Evolutionary conservation across 805 yeast species (phyloP), one percentile per base, ranked within the genome.

Genomic region (Zygoascus biomembranicola): DNA sequence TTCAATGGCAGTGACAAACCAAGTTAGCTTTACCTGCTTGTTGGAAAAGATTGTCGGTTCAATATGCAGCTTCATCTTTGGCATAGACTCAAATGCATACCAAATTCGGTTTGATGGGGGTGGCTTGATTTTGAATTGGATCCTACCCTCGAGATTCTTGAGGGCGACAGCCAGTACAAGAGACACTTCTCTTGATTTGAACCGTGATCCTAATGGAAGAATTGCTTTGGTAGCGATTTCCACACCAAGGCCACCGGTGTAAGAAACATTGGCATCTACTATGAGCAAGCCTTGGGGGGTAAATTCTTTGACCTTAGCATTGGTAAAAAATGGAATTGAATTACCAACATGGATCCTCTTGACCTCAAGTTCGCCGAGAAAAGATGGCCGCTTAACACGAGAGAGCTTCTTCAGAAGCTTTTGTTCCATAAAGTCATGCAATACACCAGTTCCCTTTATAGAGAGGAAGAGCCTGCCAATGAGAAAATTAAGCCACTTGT

Each of bases 71-170:
- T 82, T 85, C 64, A 92, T 68, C 8, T 76, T 73, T 0, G 99
- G 99, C 77, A 84, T 87, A 10, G 77, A 69, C 57, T 81, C 86
- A 66, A 90, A 94, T 1, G 87, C 80, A 64, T 89, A 94, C 99
- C 99, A 94, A 1, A 94, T 63, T 62, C 99, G 77, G 51, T 81
- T 82, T 1, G 96, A 83, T 8, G 99, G 98, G 1, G 97, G 96
- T 1, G 95, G 88, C 64, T 94, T 94, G 35, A 92, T 65, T 43
- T 78, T 72, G 19, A 90, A 62, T 0, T 86, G 64, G 53, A 92
- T 59, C 1, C 86, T 85, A 0, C 99, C 99, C 50, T 83, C 81
- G 3, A 94, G 60, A 60, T 76, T 80, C 52, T 79, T 78, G 49
- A 92, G 69, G 1, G 84, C 82, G 1, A 90, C 80, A 16, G 85